phyloP scores from a whole-genome alignment of 2,329 filamentous ascomycete species.

The Diaporthe sp. region DNA sequence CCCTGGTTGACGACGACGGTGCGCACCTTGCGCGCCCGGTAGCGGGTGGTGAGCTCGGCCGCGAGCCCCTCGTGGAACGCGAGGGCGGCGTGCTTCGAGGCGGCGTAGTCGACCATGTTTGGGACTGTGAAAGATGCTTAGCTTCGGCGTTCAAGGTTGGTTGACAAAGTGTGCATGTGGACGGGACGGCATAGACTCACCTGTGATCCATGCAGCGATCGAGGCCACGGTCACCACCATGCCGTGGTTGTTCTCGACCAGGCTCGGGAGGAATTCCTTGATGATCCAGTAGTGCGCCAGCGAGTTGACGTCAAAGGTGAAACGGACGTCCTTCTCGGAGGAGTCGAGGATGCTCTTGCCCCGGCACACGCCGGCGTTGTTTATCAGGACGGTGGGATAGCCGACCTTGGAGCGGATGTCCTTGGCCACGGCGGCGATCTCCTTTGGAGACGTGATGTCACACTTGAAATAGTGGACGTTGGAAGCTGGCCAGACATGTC shows the following conservation, averaged over 20 bases:
- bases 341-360: conserved; percentile 73
- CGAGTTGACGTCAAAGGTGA: conserved; percentile 80
- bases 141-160: not conserved
- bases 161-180: not conserved
- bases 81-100: conserved; percentile 76
- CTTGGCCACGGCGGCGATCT: conserved; percentile 65
- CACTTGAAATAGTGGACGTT: conserved; percentile 78
- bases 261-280: conserved; percentile 76
- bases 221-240: conserved; percentile 80
- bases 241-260: conserved; percentile 76
- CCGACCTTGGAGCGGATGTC: conserved; percentile 70
- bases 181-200: not conserved
- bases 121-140: conserved; percentile 54
- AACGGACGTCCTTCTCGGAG: conserved; percentile 70
- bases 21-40: conserved; percentile 74
- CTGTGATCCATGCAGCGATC: conserved; percentile 71
- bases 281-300: conserved; percentile 77
- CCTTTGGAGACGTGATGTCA: conserved; percentile 74
- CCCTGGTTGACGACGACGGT: conserved; percentile 77
- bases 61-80: conserved; percentile 77
- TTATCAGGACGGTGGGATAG: conserved; percentile 78
- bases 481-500: conserved; percentile 48
- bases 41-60: conserved; percentile 70
- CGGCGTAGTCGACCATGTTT: conserved; percentile 77
- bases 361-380: conserved; percentile 77